phyloP scores from a whole-genome alignment of 2,329 filamentous ascomycete genomes.

The Metarhizium album region DNA sequence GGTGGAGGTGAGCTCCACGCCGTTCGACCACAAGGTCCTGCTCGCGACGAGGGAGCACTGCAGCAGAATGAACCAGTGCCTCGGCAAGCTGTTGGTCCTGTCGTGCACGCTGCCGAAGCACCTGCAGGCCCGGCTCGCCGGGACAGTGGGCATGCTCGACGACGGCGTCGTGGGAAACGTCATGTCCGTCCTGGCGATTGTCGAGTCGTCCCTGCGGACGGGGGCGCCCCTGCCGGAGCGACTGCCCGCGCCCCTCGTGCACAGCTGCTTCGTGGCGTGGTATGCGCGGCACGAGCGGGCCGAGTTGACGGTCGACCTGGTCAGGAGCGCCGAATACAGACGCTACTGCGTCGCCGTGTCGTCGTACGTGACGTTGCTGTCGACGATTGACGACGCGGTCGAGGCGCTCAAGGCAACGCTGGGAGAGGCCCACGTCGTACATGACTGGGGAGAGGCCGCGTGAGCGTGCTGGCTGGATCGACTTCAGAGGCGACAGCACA shows the following conservation, averaged over 20 bases:
- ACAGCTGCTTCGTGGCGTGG: constrained; percentile 21
- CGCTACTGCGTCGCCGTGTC: constrained; percentile 35
- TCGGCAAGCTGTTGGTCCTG: constrained; percentile 20
- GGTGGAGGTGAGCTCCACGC: constrained; percentile 19
- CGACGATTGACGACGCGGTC: constrained; percentile 32
- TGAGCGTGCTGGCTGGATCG: not conserved
- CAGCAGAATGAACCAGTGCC: constrained; percentile 23
- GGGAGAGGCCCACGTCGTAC: constrained; percentile 29
- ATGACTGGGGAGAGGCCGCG: constrained; percentile 14
- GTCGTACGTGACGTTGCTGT: constrained; percentile 32
- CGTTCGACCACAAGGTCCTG: constrained; percentile 20
- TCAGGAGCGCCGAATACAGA: constrained; percentile 31
- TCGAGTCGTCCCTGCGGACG: constrained; percentile 36
- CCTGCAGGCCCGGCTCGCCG: constrained; percentile 28
- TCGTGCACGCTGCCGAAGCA: constrained; percentile 27
- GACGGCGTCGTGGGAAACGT: constrained; percentile 35
- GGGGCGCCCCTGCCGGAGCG: constrained; percentile 36
- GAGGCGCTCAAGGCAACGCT: constrained; percentile 30
- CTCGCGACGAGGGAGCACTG: constrained; percentile 19
- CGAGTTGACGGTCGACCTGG: constrained; percentile 20
- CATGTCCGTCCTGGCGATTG: constrained; percentile 37
- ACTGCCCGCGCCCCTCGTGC: constrained; percentile 34
- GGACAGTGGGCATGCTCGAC: constrained; percentile 27
- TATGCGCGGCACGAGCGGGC: constrained; percentile 11
- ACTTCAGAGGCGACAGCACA: too few relatives aligned